Evolutionary conservation across 768 basidiomycete species (phyloP), one percentile per base, ranked within the genome.

Genomic region (Rhizopogon vulgaris): DNA sequence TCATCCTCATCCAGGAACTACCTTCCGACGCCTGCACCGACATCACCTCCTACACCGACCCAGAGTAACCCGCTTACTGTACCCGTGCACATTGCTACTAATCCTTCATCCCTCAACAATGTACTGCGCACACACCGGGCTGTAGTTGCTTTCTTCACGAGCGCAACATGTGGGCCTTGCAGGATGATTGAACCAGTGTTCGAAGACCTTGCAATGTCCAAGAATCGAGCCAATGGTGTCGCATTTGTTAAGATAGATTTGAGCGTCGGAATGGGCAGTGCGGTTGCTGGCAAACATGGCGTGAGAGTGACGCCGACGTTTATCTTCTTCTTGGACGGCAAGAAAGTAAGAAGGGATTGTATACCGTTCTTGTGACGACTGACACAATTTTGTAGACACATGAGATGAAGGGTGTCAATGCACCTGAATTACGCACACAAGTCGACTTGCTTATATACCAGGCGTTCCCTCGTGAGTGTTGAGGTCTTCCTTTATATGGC

Each of bases 171-270:
- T 59, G 77, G 80, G 2, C 90, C 93, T 0, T 94, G 94, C 69
- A 73, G 79, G 51, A 80, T 86, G 74, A 88, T 95, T 54, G 87
- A 87, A 52, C 93, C 93, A 0, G 73, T 83, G 1, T 94, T 94
- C 56, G 89, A 94, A 60, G 71, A 81, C 5, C 74, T 95, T 14
- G 85, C 93, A 4, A 75, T 75, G 52, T 79, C 79, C 58, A 87
- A 85, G 60, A 74, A 74, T 4, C 72, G 66, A 14, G 69, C 66
- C 4, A 64, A 69, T 9, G 59, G 79, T 3, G 78, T 86, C 18
- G 87, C 79, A 2, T 97, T 96, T 58, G 81, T 86, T 3, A 90
- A 91, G 66, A 79, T 96, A 34, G 94, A 97, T 69, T 71, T 91
- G 57, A 80, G 77, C 4, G 78, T 87, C 11, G 88, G 87, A 0